Base-by-base conservation (phyloP, 305 asterid species). In the Solanum hybrid region DNA sequence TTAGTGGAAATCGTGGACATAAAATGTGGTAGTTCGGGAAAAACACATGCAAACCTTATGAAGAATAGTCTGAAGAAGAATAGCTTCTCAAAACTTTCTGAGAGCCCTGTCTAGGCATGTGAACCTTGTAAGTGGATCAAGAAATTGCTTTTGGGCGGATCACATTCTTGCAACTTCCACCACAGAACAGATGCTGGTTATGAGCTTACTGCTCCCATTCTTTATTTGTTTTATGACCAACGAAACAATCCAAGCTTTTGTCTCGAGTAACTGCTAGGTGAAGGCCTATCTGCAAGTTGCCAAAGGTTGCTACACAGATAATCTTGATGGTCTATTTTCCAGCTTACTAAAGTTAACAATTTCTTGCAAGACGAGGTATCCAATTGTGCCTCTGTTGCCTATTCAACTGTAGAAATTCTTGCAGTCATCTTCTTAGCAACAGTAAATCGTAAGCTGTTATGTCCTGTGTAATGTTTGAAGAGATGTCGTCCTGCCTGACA, bases 1-100 rank as follows among this genome's bases (percentile, higher is more conserved):
- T 80, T 92, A 72, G 98, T 95, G 88, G 98, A 95, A 90, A 90
- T 95, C 29, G 98, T 95, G 88, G 98, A 96, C 93, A 90, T 95
- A 91, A 95, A 91, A 92, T 95, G 99, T 90, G 97, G 99, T 86
- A 94, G 89, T 86, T 91, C 93, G 3, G 94, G 94, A 88, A 93
- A 89, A 90, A 89, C 91, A 9, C 93, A 93, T 95, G 92, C 89
- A 24, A 92, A 88, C 86, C 98, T 95, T 7, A 91, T 95, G 46
- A 90, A 95, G 85, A 94, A 92, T 85, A 95, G 97, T 80, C 90
- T 96, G 38, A 95, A 93, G 93, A 95, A 94, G 90, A 94, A 94
- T 20, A 93, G 97, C 20, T 95, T 95, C 90, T 94, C 98, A 16
- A 96, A 94, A 88, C 93, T 95, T 76, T 94, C 98, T 3, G 95